Base-by-base conservation (phyloP, 2,329 filamentous ascomycete genomes). In the Rhynchosporium agropyri region DNA sequence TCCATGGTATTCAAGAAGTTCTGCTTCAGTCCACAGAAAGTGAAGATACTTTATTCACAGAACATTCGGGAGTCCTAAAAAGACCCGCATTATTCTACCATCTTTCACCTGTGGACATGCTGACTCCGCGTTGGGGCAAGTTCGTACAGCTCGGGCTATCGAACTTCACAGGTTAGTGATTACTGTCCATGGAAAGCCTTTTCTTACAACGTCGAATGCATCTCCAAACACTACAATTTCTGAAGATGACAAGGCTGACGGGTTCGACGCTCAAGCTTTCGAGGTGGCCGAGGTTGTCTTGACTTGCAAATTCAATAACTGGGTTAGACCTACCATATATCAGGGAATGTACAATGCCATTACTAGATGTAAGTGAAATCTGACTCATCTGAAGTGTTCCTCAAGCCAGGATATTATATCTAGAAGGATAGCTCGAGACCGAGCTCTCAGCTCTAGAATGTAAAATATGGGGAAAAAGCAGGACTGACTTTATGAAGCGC, bases 331-430 rank as follows among this genome's bases (percentile, higher is more conserved):
- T 0, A 92, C 89, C 0, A 86, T 96, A 61, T 96, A 91, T 76
- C 91, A 95, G 76, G 92, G 83, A 70, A 94, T 96, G 90, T 94
- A 94, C 77, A 94, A 94, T 76, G 85, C 84, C 62, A 90, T 93
- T 68, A 91, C 87, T 28, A 85, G 91, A 58, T 84, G 33, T 36
- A 36, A 36, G 33, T 36, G 33, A 10, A 20, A 36, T 36, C 6
- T 36, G 9, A 36, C 9, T 36, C 9, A 36, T 36, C 33, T 1
- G 9, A 36, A 36, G 33, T 36, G 20, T 36, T 36, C 33, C 9
- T 5, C 0, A 36, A 36, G 9, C 33, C 9, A 36, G 33, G 33
- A 10, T 36, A 5, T 10, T 36, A 10, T 5, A 36, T 36, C 33
- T 20, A 20, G 33, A 36, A 36, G 33, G 6, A 36, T 36, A 36